These are phyloP conservation scores for Sequoia sempervirens DNA, from an alignment of 75 land plant genomes.

Conservation along the genomic window DNA sequence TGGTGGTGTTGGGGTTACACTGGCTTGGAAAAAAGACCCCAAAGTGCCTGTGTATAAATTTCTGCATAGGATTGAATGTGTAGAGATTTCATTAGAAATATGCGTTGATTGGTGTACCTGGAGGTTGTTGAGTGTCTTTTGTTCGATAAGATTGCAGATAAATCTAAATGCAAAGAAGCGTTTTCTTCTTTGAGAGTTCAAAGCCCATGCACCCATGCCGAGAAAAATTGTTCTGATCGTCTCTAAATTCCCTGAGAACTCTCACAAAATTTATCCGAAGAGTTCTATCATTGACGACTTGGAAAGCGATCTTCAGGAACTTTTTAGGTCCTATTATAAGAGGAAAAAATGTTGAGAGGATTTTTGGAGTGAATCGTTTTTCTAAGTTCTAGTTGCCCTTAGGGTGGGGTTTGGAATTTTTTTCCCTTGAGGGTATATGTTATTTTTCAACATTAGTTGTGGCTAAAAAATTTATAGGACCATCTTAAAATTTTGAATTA, in stretches of 20 bases:
- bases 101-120: neutral
- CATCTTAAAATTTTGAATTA: too few species aligned
- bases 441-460: too few species aligned
- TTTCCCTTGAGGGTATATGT: too few species aligned
- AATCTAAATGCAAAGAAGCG: neutral
- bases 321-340: too few species aligned
- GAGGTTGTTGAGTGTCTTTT: neutral
- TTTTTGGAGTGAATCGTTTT: too few species aligned
- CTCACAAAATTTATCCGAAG: too few species aligned
- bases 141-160: neutral
- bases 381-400: too few species aligned
- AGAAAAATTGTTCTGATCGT: neutral
- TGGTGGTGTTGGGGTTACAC: neutral
- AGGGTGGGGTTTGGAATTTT: too few species aligned
- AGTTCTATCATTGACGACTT: too few species aligned
- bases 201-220: neutral
- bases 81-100: neutral
- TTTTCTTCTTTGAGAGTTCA: neutral
- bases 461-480: too few species aligned
- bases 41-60: neutral
- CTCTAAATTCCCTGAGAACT: neutral
- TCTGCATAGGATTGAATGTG: neutral
- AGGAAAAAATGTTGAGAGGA: too few species aligned
- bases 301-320: too few species aligned
- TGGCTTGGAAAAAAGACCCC: neutral